Percentiles rank a stretch among this genome's conserved stretches.
Evolutionary conservation across 306 rosid species (phyloP).

Genomic region (Rosa rugosa): DNA sequence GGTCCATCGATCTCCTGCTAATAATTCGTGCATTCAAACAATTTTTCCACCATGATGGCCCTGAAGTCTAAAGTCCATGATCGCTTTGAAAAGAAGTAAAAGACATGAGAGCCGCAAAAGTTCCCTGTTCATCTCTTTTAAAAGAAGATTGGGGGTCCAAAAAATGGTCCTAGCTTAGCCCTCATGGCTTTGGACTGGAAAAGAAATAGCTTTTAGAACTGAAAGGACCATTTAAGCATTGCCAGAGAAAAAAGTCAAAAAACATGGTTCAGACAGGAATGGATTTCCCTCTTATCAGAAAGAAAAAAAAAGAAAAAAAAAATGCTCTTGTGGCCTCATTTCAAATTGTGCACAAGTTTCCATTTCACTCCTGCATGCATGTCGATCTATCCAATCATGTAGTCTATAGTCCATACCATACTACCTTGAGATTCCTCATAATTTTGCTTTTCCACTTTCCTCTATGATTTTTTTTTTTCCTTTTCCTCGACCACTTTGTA

Average conservation of each 20-base stretch:
- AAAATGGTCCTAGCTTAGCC: constrained; percentile 15
- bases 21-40: not conserved
- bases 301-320: not conserved
- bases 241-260: constrained; percentile 20
- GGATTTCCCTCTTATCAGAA: constrained; percentile 21
- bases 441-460: constrained; percentile 27
- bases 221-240: constrained; percentile 52
- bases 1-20: not conserved
- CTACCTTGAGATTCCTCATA: constrained; percentile 41
- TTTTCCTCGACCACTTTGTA: constrained; percentile 8
- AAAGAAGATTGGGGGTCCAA: constrained; percentile 30
- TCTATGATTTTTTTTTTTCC: constrained; percentile 12
- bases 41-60: constrained; percentile 3
- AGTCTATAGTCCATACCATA: not conserved
- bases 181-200: constrained; percentile 18
- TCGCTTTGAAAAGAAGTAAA: constrained; percentile 11
- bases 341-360: constrained; percentile 7
- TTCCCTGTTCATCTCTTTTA: constrained; percentile 22
- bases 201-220: constrained; percentile 31
- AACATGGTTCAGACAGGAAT: constrained; percentile 46
- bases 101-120: constrained; percentile 52
- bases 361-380: constrained; percentile 5
- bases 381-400: not conserved
- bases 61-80: not conserved
- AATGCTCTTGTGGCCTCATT: not conserved